Base-by-base conservation (phyloP, 2,329 filamentous ascomycete genomes). In the Diaporthe citri region DNA sequence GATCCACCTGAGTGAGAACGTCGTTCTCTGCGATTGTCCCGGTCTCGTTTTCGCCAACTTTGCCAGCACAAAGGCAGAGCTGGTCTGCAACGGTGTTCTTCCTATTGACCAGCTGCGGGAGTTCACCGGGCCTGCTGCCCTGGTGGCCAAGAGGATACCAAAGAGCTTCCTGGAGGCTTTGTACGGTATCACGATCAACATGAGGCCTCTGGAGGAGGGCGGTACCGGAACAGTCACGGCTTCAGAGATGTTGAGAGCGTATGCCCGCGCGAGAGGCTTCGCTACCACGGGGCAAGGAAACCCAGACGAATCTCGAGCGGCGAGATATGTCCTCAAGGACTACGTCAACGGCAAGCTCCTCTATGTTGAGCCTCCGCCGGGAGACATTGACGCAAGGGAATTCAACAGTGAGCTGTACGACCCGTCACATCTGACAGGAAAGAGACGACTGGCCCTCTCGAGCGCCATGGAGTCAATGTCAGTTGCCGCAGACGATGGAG, bases 11-110 rank as follows among this genome's bases (percentile, higher is more conserved):
- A 97, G 94, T 75, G 94, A 97, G 1, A 91, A 92, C 75, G 95
- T 99, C 77, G 90, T 98, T 62, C 90, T 99, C 9, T 98, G 97
- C 85, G 97, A 99, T 92, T 99, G 97, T 82, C 97, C 97, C 13
- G 97, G 97, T 93, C 92, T 99, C 28, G 97, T 99, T 1, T 98
- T 99, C 84, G 96, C 97, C 80, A 98, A 98, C 85, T 99, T 98
- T 80, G 96, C 97, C 74, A 96, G 93, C 60, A 98, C 96, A 62
- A 98, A 98, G 85, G 97, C 95, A 52, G 97, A 99, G 81, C 91
- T 99, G 28, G 97, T 99, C 13, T 97, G 95, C 84, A 97, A 96
- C 82, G 97, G 97, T 82, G 92, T 99, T 28, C 88, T 99, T 43
- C 97, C 97, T 15, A 99, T 99, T 80, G 97, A 99, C 83, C 97